Conservation (phyloP, 2,329 filamentous ascomycete species). For the Paraphaeosphaeria minitans region DNA sequence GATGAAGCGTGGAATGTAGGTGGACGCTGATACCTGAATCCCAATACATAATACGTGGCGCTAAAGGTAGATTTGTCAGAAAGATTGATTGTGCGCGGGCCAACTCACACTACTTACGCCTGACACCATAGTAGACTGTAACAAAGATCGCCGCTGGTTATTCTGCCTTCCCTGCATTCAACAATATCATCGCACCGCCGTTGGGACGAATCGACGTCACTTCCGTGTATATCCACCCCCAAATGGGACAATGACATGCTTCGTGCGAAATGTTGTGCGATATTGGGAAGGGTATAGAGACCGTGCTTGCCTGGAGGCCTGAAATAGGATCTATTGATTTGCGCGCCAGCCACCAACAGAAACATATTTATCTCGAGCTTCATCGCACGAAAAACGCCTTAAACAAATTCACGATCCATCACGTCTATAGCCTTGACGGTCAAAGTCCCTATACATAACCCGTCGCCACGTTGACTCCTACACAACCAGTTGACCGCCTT, state of each 20-base stretch:
- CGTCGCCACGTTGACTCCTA: neutral
- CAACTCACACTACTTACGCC: no score
- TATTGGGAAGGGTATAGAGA: neutral
- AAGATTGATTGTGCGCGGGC: no score
- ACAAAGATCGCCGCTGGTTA: conserved; percentile 3
- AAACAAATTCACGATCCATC: neutral
- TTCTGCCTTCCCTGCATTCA: neutral
- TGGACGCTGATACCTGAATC: no score
- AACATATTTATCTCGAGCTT: neutral
- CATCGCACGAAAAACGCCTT: neutral
- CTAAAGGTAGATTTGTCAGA: no score
- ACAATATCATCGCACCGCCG: conserved; percentile 3
- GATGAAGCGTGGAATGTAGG: no score
- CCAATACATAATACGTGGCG: no score
- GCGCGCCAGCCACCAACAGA: conserved; percentile 3
- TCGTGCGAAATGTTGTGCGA: neutral
- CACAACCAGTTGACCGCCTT: neutral
- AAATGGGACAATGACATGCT: conserved; percentile 1
- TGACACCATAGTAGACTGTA: conserved; percentile 25
- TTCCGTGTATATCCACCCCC: neutral
- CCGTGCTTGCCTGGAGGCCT: conserved; percentile 3
- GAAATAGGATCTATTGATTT: conserved; percentile 6
- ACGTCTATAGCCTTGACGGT: neutral
- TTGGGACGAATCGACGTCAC: conserved; percentile 6
- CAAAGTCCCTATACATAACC: neutral